Evolutionary conservation across 805 yeast genomes (phyloP).

Genomic region (Spathaspora boniae): DNA sequence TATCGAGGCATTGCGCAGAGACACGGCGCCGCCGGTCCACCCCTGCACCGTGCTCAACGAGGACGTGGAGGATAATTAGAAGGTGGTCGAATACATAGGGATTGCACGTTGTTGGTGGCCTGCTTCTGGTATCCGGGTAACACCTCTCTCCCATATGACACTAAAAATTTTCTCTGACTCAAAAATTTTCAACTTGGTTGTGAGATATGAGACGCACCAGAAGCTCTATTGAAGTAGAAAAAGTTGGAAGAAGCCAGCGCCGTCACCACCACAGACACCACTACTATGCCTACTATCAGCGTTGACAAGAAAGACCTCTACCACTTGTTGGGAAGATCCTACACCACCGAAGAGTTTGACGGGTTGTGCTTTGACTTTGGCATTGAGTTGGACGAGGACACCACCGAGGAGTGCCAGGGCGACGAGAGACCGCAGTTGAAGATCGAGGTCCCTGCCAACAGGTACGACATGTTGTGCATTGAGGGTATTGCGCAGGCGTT

Average conservation of each 20-base stretch:
- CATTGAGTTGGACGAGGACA: constrained; percentile 95
- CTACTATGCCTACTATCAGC: constrained; percentile 87
- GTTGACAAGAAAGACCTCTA: constrained; percentile 93
- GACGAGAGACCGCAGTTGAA: constrained; percentile 95
- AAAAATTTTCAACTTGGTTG: constrained; percentile 7
- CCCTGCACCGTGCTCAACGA: constrained; percentile 14
- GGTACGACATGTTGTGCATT: constrained; percentile 96
- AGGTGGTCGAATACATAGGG: constrained; percentile 4
- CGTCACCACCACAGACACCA: background rate
- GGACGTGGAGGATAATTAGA: constrained; percentile 21
- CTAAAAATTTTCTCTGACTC: constrained; percentile 8
- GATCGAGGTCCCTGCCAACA: constrained; percentile 96
- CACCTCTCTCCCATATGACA: too few relatives aligned
- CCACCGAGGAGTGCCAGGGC: constrained; percentile 68
- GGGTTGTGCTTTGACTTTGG: constrained; percentile 98
- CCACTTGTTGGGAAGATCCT: constrained; percentile 59
- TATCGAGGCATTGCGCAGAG: constrained; percentile 14
- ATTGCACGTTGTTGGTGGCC: background rate
- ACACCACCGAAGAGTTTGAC: constrained; percentile 87
- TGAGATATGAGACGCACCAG: background rate
- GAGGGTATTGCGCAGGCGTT: constrained; percentile 97
- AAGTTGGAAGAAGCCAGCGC: background rate
- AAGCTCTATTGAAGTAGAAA: background rate
- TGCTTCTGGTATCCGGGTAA: too few relatives aligned
- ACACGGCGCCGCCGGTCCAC: constrained; percentile 7